Evolutionary conservation across 2,329 filamentous ascomycete genomes (phyloP), one percentile per base, ranked within the genome.

Genomic region (Pseudogymnoascus sp.): DNA sequence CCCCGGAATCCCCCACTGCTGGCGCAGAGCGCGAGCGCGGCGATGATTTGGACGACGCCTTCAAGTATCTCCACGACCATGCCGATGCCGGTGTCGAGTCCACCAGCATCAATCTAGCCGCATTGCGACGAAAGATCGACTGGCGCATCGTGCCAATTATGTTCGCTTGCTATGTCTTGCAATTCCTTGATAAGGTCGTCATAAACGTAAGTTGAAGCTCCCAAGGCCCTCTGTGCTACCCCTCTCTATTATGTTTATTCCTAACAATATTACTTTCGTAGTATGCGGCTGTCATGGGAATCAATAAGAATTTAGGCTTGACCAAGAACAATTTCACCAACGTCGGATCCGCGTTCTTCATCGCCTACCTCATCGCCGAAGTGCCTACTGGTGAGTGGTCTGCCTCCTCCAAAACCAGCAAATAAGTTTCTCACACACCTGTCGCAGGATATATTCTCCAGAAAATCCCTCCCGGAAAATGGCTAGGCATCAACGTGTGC

Each of bases 231-330:
- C 4, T 35, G 1, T 15, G 13, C 15, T 5, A 35, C 26, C 3
- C 26, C 26, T 7, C 9, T 33, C 2, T 33, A 11, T 33, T 13
- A 13, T 38, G 15, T n/a, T 40, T 40, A 11, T 10, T 33, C 10
- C 37, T 40, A 40, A 40, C 37, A 40, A 40, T 40, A 7, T 4
- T 5, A 7, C n/a, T 10, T 17, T 56, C 63, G 59, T 70, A 86
- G 80, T 88, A 88, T 69, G 84, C 84, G n/a, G 83, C 82, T 65
- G 84, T 88, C 60, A 89, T 88, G 86, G 84, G 85, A 2, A 71
- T 89, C 7, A 76, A 74, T 19, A 72, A 78, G 60, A 83, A 87
- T 63, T 76, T 85, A 7, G 75, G 79, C 0, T 77, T 88, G 60
- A 71, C 73, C 10, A 82, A 81, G n/a, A 86, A 87, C 64, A 79